Evolutionary conservation across 1,139 yeast genomes (phyloP).

Genomic region (Geotrichum macrosporum): DNA sequence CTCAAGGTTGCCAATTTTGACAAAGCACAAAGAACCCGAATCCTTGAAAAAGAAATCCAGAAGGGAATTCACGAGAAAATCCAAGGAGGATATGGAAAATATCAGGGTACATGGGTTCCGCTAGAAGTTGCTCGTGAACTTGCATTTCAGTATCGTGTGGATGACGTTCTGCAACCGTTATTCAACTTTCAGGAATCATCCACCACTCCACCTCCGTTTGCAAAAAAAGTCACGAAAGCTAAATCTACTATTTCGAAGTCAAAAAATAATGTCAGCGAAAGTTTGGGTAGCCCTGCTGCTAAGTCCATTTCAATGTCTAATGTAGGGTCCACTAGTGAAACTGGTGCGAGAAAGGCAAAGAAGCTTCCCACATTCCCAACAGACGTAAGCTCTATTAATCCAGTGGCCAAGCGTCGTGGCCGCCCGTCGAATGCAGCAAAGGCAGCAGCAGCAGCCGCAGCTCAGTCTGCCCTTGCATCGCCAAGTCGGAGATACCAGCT

Average conservation of each 20-base stretch:
- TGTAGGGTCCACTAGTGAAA: conserved; percentile 3
- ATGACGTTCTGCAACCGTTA: conserved; percentile 59
- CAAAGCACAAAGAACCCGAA: conserved; percentile 87
- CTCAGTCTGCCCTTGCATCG: conserved; percentile 13
- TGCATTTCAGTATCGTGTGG: conserved; percentile 71
- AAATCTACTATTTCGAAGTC: conserved; percentile 2
- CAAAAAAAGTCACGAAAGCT: conserved; percentile 22
- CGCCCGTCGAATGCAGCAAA: conserved; percentile 18
- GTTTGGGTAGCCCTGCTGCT: conserved; percentile 5
- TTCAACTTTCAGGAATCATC: conserved; percentile 45
- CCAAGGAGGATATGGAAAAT: conserved; percentile 96
- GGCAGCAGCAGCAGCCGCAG: conserved; percentile 25
- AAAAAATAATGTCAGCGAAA: conserved; percentile 9
- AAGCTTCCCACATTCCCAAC: conserved; percentile 12
- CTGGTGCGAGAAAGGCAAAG: conserved; percentile 11
- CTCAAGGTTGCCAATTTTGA: conserved; percentile 92
- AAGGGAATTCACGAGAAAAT: conserved; percentile 84
- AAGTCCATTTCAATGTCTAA: conserved; percentile 12
- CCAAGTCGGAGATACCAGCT: neutral
- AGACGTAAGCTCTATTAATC: conserved; percentile 12
- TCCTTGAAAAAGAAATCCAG: conserved; percentile 86
- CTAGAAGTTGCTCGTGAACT: conserved; percentile 49
- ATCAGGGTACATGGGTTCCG: conserved; percentile 98
- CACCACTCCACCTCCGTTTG: conserved; percentile 40
- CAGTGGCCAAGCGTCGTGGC: conserved; percentile 20